Evolutionary conservation across 176 grass and related monocot genomes (phyloP), one percentile per base, ranked within the genome.

Genomic region (Avena insularis): DNA sequence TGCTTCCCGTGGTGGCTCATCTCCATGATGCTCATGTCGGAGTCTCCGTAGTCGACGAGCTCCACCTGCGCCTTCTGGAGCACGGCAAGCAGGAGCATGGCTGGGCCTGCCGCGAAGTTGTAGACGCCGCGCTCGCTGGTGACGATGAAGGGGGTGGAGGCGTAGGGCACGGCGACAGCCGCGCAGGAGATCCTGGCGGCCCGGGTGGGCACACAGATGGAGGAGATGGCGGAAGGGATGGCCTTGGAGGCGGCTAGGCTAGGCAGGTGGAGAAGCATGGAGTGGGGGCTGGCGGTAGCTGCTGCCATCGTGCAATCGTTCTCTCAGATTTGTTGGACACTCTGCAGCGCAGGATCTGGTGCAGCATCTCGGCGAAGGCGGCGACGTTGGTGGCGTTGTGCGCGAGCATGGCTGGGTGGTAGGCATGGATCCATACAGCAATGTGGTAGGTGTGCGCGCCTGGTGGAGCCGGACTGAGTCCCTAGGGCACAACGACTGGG

Each of bases 21-120:
- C 90, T 99, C 97, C 94, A 99, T 99, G 92, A 99, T 99, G 92
- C 94, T 99, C 97, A 99, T 96, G 46, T 92, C 92, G 53, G 94
- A 99, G 25, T 94, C 97, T 14, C 54, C 76, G 94, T 94, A 99
- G 87, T 99, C 92, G 77, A 94, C 93, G 4, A 96, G 97, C 83
- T 99, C 97, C 40, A 80, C 84, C 87, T 99, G 92, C 59, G 97
- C 97, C 85, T 78, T 86, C 58, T 91, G 75, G 58, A 99, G 92
- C 4, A 96, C 97, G 5, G 89, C 79, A 69, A 91, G 92, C 0
- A 92, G 97, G 0, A 99, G 89, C 46, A 85, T 96, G 46, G 97
- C 92, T 0, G 94, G 97, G 12, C 94, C 94, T 16, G 92, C 89
- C 47, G 94, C 97, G 89, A 99, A 99, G 82, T 99, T 99, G 92